Conservation (phyloP, 805 yeast genomes). For the Kluyveromyces dobzhanskii region DNA sequence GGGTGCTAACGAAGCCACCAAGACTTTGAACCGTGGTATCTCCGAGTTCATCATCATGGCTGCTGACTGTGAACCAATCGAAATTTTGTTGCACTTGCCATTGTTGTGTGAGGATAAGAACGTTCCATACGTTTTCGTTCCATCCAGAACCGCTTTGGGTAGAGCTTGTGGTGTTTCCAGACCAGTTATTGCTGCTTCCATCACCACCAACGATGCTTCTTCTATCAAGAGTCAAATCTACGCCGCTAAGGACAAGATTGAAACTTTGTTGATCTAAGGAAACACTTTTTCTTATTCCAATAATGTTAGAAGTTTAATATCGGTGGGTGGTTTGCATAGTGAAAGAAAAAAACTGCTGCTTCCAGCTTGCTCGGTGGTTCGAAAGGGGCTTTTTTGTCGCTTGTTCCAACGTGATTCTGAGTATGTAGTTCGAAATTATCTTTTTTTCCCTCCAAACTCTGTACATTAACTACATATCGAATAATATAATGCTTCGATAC, state of each 20-base stretch:
- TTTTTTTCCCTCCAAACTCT: too few species aligned
- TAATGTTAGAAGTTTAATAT: too few species aligned
- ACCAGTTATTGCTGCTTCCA: constrained; percentile 98
- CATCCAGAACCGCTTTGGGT: constrained; percentile 97
- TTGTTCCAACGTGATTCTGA: too few species aligned
- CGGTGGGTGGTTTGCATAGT: too few species aligned
- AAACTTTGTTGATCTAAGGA: constrained; percentile 75
- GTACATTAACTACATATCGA: too few species aligned
- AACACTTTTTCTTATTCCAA: too few species aligned
- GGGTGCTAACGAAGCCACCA: constrained; percentile 99
- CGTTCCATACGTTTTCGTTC: constrained; percentile 98
- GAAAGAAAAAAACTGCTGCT: too few species aligned
- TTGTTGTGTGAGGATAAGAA: constrained; percentile 98
- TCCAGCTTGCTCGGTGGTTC: too few species aligned
- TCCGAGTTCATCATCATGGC: constrained; percentile 99
- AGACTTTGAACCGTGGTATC: constrained; percentile 98
- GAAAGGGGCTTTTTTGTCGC: too few species aligned
- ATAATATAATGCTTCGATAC: too few species aligned
- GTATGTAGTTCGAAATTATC: too few species aligned
- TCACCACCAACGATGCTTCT: constrained; percentile 97
- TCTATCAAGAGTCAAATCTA: constrained; percentile 95
- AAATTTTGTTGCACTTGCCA: constrained; percentile 94
- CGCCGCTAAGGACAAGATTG: constrained; percentile 98
- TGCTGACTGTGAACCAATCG: constrained; percentile 99
- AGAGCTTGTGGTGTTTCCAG: constrained; percentile 99